A percentile compares a stretch with the other conserved stretches of the same genome.
Evolutionary conservation across 1,139 yeast species (phyloP).

Genomic region (Lizanozyma gosingica): DNA sequence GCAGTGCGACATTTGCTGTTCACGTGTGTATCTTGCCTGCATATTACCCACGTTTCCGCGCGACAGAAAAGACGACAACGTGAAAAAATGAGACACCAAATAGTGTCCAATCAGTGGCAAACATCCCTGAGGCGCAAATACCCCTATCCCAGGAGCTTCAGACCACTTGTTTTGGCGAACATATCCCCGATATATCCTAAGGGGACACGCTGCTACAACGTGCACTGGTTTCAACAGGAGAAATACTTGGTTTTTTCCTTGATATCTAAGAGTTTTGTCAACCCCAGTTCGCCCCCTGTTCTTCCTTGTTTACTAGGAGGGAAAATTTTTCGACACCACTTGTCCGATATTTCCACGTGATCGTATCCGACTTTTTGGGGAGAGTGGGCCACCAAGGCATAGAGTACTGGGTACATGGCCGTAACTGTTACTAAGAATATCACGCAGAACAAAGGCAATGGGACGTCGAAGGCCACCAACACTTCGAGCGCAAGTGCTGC

Average conservation of each 20-base stretch:
- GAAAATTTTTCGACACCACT: background rate
- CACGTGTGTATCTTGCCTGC: too few species aligned
- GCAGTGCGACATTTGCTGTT: too few species aligned
- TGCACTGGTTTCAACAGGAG: background rate
- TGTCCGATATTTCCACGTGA: too few species aligned
- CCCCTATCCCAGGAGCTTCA: background rate
- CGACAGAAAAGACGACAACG: background rate
- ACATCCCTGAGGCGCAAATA: background rate
- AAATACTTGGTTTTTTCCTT: too few species aligned
- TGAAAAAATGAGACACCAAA: background rate
- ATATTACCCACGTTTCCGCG: too few species aligned
- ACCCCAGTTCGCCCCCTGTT: background rate
- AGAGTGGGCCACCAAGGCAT: too few species aligned
- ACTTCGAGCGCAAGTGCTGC: conserved; percentile 20
- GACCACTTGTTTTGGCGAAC: background rate
- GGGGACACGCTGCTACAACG: background rate
- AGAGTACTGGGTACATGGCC: background rate
- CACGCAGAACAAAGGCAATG: background rate
- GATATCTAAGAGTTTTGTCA: too few species aligned
- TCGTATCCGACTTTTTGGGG: too few species aligned
- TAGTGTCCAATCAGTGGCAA: background rate
- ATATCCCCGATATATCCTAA: background rate
- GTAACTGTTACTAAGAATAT: background rate
- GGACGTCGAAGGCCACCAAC: conserved; percentile 12
- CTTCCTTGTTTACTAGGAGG: background rate